phyloP scores from a whole-genome alignment of 768 basidiomycete genomes.

The Trametes villosa region DNA sequence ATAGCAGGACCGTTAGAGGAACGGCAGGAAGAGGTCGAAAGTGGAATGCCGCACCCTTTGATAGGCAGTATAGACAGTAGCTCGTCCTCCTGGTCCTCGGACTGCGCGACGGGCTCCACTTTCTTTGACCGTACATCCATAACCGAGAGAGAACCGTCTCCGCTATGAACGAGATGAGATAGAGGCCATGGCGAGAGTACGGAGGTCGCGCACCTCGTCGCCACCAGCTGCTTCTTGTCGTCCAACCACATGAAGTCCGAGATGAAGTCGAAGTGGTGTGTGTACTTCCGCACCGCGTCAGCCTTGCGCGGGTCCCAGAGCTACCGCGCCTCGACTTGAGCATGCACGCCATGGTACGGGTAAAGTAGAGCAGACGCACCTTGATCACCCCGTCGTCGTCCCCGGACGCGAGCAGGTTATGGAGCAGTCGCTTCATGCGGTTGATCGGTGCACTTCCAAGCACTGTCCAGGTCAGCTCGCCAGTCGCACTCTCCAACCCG shows the following conservation, averaged over 20 bases:
- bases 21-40: background rate
- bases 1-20: background rate
- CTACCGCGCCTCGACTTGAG: conserved; percentile 42
- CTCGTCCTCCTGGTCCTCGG: conserved; percentile 97
- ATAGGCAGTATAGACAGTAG: conserved; percentile 84
- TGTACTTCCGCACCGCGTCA: conserved; percentile 67
- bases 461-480: conserved; percentile 24
- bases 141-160: conserved; percentile 91
- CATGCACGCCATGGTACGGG: no score
- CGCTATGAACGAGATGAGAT: conserved; percentile 51
- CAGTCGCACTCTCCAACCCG: background rate
- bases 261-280: conserved; percentile 93
- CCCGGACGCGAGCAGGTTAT: conserved; percentile 79
- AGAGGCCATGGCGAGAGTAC: background rate
- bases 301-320: conserved; percentile 86
- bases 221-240: conserved; percentile 63
- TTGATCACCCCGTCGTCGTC: conserved; percentile 96
- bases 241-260: conserved; percentile 88
- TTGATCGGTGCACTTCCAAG: conserved; percentile 76
- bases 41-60: conserved; percentile 58
- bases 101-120: conserved; percentile 75
- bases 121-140: conserved; percentile 89
- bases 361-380: conserved; percentile 43
- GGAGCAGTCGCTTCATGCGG: conserved; percentile 72
- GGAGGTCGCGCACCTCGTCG: conserved; percentile 70